A percentile compares a stretch with the other conserved stretches of the same genome.
phyloP scores from a whole-genome alignment of 257 asterid genomes.

The Fraxinus americana region DNA sequence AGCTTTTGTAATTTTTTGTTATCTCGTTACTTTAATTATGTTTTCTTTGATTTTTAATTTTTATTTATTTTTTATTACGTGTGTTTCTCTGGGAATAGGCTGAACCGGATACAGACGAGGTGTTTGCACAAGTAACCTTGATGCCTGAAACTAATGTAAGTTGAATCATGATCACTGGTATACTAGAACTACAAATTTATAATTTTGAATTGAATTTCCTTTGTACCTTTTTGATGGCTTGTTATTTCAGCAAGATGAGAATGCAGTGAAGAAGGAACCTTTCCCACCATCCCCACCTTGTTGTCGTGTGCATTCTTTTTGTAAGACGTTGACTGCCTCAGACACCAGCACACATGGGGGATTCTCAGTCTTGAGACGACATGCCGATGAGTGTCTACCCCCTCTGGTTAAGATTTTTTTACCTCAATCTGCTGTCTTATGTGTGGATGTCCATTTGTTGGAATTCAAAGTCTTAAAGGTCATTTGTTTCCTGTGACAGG shows the following conservation, averaged over 20 bases:
- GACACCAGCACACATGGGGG: constrained; percentile 99
- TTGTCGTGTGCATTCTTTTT: constrained; percentile 82
- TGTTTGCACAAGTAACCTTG: constrained; percentile 84
- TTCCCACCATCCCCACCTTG: constrained; percentile 54
- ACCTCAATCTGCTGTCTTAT: background rate
- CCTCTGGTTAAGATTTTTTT: constrained; percentile 59
- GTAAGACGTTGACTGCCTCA: constrained; percentile 93
- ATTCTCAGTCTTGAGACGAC: constrained; percentile 89
- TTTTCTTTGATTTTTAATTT: constrained; percentile 4
- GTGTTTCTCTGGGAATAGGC: constrained; percentile 53
- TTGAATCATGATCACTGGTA: background rate
- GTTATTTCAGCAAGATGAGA: constrained; percentile 76
- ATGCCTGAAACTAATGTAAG: constrained; percentile 80
- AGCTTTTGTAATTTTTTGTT: background rate
- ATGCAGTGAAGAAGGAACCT: constrained; percentile 61
- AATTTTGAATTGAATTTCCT: constrained; percentile 4
- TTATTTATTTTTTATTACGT: background rate
- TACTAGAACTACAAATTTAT: background rate
- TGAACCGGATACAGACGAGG: constrained; percentile 96
- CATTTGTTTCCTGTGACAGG: constrained; percentile 44
- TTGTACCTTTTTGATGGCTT: constrained; percentile 17
- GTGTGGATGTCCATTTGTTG: background rate
- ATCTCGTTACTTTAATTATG: too few relatives aligned
- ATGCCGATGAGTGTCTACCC: constrained; percentile 97
- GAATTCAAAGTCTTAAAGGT: background rate